Evolutionary conservation across 148 eudicot species (phyloP).

Genomic region (Limonium bicolor): DNA sequence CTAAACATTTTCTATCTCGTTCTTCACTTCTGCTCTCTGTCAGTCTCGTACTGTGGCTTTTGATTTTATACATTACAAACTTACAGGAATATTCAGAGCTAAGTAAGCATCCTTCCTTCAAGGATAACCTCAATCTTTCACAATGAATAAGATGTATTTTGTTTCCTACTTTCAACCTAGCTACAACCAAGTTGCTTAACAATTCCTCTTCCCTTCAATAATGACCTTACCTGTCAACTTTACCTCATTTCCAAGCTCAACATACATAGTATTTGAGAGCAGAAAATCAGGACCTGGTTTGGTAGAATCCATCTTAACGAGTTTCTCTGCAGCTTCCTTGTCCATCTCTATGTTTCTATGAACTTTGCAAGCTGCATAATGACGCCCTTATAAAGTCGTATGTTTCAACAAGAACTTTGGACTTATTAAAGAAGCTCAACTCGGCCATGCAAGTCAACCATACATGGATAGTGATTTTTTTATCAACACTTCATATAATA

Average conservation of each 20-base stretch:
- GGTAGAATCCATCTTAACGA: conserved; percentile 50
- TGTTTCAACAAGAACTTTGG: conserved; percentile 33
- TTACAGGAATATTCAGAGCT: conserved; percentile 22
- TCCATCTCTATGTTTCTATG: conserved; percentile 60
- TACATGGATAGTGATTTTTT: conserved; percentile 68
- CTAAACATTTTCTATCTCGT: no score
- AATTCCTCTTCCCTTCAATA: conserved; percentile 55
- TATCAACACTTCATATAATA: conserved; percentile 25
- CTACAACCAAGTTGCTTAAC: conserved; percentile 92
- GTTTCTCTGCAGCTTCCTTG: conserved; percentile 53
- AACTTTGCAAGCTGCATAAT: conserved; percentile 59
- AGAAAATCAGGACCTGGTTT: conserved; percentile 85
- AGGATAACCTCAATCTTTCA: conserved; percentile 52
- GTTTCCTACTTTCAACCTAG: conserved; percentile 70
- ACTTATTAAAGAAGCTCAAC: conserved; percentile 58
- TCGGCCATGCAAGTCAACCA: conserved; percentile 86
- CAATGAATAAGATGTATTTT: conserved; percentile 57
- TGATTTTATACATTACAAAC: no score
- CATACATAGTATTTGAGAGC: conserved; percentile 85
- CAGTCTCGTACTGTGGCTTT: no score
- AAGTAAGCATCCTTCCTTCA: conserved; percentile 32
- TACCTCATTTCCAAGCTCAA: conserved; percentile 58
- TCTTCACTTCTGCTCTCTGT: no score
- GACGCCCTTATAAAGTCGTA: conserved; percentile 69
- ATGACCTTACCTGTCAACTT: conserved; percentile 56